Evolutionary conservation across 1,284 basidiomycete species (phyloP).

Genomic region (Papiliotrema nemorosa): DNA sequence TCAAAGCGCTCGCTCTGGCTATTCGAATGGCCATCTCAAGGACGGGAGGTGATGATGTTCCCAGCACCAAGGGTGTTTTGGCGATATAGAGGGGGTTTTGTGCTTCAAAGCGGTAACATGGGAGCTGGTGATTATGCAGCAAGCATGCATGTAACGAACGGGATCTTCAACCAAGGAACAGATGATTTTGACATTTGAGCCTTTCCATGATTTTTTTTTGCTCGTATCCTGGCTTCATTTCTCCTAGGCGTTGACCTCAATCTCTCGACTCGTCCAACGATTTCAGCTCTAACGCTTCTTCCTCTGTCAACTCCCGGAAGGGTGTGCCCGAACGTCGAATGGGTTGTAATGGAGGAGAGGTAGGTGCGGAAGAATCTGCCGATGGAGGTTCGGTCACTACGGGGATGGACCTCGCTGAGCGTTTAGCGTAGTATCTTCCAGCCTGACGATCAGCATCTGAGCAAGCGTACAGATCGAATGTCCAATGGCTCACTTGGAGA

Average conservation of each 20-base stretch:
- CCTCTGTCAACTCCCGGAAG: constrained; percentile 41
- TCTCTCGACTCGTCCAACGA: neutral
- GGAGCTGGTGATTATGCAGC: too few species aligned
- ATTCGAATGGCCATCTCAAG: constrained; percentile 88
- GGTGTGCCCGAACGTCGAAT: constrained; percentile 28
- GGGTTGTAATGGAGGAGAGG: constrained; percentile 2
- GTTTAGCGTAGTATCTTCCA: constrained; percentile 39
- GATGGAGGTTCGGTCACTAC: constrained; percentile 8
- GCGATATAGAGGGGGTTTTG: constrained; percentile 27
- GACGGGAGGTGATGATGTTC: constrained; percentile 87
- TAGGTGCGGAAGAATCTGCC: constrained; percentile 12
- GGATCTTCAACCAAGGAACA: too few species aligned
- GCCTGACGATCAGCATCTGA: constrained; percentile 22
- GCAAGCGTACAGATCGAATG: too few species aligned
- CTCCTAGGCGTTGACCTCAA: neutral
- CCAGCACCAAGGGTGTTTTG: constrained; percentile 94
- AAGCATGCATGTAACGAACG: too few species aligned
- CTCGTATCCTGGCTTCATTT: too few species aligned
- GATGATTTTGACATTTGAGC: too few species aligned
- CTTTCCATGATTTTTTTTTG: too few species aligned
- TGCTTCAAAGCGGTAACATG: neutral
- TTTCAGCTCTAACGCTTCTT: constrained; percentile 34
- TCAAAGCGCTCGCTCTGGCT: constrained; percentile 95
- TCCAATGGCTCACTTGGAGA: too few species aligned
- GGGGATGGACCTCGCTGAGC: constrained; percentile 11